Evolutionary conservation across 352 stramenopile species (phyloP).

Genomic region (Phytophthora macrochlamydospora): DNA sequence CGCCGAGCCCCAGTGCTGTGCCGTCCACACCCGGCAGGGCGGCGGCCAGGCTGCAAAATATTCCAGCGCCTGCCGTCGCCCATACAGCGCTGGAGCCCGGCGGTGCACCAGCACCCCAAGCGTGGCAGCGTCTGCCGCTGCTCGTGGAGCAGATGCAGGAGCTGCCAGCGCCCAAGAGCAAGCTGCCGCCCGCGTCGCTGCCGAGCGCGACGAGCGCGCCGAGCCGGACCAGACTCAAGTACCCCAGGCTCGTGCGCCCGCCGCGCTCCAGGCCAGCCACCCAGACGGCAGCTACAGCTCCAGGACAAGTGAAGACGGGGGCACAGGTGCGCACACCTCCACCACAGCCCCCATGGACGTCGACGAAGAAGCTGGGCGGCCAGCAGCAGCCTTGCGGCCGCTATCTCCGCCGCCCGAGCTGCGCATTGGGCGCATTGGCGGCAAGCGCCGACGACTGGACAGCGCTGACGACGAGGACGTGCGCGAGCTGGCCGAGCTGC

Average conservation of each 20-base stretch:
- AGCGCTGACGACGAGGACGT: constrained; percentile 5
- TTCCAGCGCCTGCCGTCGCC: neutral
- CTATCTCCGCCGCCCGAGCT: neutral
- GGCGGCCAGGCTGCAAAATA: neutral
- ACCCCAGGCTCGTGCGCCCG: neutral
- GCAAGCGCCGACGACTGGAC: constrained; percentile 18
- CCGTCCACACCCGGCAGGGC: neutral
- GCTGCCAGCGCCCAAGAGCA: neutral
- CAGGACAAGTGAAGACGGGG: neutral
- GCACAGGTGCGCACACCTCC: neutral
- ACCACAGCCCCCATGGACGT: constrained; percentile 8
- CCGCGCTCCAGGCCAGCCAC: neutral
- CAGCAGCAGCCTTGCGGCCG: neutral
- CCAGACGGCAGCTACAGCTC: neutral
- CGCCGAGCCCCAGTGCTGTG: neutral
- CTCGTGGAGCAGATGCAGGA: neutral
- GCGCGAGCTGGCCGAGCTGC: constrained; percentile 12
- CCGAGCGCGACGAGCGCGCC: neutral
- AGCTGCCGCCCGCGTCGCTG: neutral
- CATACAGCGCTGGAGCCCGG: neutral
- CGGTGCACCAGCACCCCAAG: neutral
- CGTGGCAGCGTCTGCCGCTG: neutral
- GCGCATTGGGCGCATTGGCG: neutral
- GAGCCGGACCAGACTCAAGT: neutral
- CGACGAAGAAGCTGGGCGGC: neutral